Evolutionary conservation across 2,329 filamentous ascomycete genomes (phyloP).

Genomic region (Sarocladium kiliense): DNA sequence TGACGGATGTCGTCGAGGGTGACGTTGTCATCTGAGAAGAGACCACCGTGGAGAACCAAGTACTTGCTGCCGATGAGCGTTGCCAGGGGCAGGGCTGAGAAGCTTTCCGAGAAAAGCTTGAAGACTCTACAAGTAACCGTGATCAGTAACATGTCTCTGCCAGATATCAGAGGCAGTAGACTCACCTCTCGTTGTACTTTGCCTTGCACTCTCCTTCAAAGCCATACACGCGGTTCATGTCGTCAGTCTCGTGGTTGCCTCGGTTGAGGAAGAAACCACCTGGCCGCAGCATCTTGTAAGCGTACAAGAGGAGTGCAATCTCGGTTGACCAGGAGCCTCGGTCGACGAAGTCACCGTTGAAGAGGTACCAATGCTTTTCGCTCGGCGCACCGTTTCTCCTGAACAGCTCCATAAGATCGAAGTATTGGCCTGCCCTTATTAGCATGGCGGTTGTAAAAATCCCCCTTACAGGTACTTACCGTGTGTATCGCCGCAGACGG

Average conservation of each 20-base stretch:
- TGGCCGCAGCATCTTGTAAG: slow-evolving; percentile 93
- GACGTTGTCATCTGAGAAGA: slow-evolving; percentile 93
- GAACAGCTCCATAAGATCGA: slow-evolving; percentile 96
- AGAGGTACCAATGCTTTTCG: slow-evolving; percentile 88
- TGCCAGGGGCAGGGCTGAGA: slow-evolving; percentile 87
- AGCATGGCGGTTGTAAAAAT: background rate
- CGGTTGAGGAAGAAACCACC: slow-evolving; percentile 90
- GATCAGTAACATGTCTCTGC: background rate
- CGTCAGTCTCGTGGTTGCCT: slow-evolving; percentile 97
- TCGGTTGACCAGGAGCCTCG: slow-evolving; percentile 98
- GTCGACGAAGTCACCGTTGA: slow-evolving; percentile 98
- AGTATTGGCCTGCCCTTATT: slow-evolving; percentile 74
- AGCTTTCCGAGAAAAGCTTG: slow-evolving; percentile 97
- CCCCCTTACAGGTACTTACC: slow-evolving; percentile 45
- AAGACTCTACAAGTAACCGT: slow-evolving; percentile 56
- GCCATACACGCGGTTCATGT: slow-evolving; percentile 98
- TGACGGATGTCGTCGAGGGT: slow-evolving; percentile 92
- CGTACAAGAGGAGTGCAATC: slow-evolving; percentile 87
- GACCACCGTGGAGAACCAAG: slow-evolving; percentile 86
- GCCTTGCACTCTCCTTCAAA: slow-evolving; percentile 98
- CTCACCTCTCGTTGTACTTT: slow-evolving; percentile 83
- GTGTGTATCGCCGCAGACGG: slow-evolving; percentile 96
- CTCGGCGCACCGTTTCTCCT: slow-evolving; percentile 78
- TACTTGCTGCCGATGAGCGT: slow-evolving; percentile 89
- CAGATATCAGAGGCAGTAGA: background rate